Evolutionary conservation across 1,284 basidiomycete species (phyloP), one percentile per base, ranked within the genome.

Genomic region (Psilocybe mexicana): DNA sequence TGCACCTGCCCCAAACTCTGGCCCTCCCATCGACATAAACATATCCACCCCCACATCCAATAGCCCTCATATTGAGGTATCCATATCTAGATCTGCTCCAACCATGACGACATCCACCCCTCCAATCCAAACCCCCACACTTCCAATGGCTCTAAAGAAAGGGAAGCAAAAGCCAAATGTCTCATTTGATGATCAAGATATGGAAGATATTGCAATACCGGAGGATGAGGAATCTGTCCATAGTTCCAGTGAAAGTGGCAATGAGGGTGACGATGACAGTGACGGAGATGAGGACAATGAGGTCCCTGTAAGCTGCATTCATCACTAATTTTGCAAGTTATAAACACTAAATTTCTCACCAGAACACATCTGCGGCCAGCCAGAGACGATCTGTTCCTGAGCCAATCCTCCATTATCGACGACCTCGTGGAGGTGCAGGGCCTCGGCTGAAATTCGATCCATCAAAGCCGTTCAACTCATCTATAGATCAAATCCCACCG

Each of bases 351-450:
- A 5, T 40, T n/a, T 40, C 38, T n/a, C n/a, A 11, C 10, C n/a
- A 40, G 38, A 12, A 40, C 8, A 11, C 28, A 25, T 26, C 10
- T 47, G 36, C 14, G 24, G 36, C 14, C 33, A 51, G 36, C 18
- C 36, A 7, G n/a, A n/a, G n/a, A n/a, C n/a, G n/a, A n/a, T 51
- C 49, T 2, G 49, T 51, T 38, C 49, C 49, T 25, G 40, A 51
- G 38, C 49, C 49, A 10, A 51, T 51, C 38, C 23, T 42, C 36
- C 33, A 51, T 38, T 53, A 43, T 10, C 43, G 24, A 44, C 43
- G 42, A 43, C 52, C 52, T 8, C 42, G 43, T 6, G 42, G 52
- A 35, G 52, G 42, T 26, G 52, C 28, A 30, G 52, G 52, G 26
- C 52, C 52, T 33, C 42, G 40, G 28, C 33, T 53, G 11, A 38